Percentiles rank a stretch among this genome's conserved stretches.
These are phyloP conservation scores for Simplicillium aogashimaense DNA, from an alignment of 2,329 filamentous ascomycete genomes.

Conservation along the genomic window DNA sequence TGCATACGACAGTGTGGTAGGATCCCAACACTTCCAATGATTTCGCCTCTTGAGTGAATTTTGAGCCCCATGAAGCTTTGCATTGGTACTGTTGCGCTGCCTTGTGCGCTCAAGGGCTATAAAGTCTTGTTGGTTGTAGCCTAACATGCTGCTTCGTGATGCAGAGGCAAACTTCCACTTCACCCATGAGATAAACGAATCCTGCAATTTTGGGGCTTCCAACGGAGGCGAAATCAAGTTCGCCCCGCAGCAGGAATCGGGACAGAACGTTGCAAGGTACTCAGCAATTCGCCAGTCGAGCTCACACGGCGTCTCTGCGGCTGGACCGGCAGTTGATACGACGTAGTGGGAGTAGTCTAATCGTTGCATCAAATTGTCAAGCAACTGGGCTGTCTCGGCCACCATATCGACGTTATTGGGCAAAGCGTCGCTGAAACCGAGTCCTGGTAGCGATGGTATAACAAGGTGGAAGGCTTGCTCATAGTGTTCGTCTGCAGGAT, in stretches of 20 bases:
- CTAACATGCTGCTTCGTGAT: conserved; percentile 39
- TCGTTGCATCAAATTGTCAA: conserved; percentile 49
- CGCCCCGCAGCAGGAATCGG: conserved; percentile 43
- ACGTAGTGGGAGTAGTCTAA: conserved; percentile 51
- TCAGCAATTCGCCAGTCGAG: conserved; percentile 42
- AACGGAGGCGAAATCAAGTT: conserved; percentile 52
- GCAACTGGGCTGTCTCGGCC: conserved; percentile 40
- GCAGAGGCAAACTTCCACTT: conserved; percentile 46
- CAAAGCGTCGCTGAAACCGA: conserved; percentile 58
- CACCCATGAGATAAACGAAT: conserved; percentile 36
- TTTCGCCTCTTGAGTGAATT: too few relatives aligned
- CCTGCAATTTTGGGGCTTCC: conserved; percentile 32
- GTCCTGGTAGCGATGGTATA: conserved; percentile 53
- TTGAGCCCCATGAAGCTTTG: conserved; percentile 11
- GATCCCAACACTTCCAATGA: conserved; percentile 19
- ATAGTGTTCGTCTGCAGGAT: conserved; percentile 34
- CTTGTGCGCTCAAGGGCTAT: conserved; percentile 13
- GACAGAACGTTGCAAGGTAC: conserved; percentile 35
- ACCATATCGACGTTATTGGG: conserved; percentile 38
- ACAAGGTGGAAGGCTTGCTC: conserved; percentile 55
- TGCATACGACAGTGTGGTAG: conserved; percentile 48
- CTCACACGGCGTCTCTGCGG: conserved; percentile 30
- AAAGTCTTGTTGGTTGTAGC: conserved; percentile 45
- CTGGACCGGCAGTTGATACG: conserved; percentile 41
- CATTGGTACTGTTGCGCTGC: conserved; percentile 8